phyloP scores from a whole-genome alignment of 352 stramenopile genomes.

The Phytophthora podocarpi region DNA sequence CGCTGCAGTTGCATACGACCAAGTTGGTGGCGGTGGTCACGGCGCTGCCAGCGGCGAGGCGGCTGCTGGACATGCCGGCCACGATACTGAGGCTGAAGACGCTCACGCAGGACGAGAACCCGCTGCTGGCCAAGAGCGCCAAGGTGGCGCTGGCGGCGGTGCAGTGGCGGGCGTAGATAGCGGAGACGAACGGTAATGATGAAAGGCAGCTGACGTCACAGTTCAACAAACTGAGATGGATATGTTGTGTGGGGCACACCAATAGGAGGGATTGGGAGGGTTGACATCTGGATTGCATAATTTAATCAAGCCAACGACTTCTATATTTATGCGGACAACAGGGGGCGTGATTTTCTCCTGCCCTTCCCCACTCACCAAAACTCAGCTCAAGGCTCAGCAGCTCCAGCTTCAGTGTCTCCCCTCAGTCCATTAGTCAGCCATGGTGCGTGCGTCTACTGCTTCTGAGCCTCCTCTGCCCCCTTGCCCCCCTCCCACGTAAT shows the following conservation, averaged over 20 bases:
- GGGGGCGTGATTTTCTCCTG: conserved; percentile 23
- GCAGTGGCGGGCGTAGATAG: conserved; percentile 69
- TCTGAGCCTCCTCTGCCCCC: not conserved
- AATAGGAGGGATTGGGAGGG: conserved; percentile 14
- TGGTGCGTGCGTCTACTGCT: too few relatives aligned
- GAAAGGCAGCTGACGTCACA: conserved; percentile 12
- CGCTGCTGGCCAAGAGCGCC: conserved; percentile 62
- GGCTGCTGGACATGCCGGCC: conserved; percentile 49
- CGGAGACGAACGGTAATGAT: not conserved
- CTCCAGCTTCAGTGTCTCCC: conserved; percentile 4
- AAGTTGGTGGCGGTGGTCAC: conserved; percentile 71
- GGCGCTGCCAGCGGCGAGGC: conserved; percentile 57
- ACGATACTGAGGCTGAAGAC: conserved; percentile 58
- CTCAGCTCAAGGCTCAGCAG: conserved; percentile 28
- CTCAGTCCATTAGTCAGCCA: conserved; percentile 23
- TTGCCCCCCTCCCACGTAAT: not conserved
- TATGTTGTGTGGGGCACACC: conserved; percentile 18
- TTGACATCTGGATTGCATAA: conserved; percentile 38
- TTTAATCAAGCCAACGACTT: conserved; percentile 12
- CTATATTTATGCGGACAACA: not conserved
- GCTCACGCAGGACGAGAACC: conserved; percentile 51
- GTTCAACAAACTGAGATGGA: conserved; percentile 12
- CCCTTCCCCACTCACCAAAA: conserved; percentile 34
- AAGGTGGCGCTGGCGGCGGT: conserved; percentile 54
- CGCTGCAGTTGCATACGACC: conserved; percentile 67